Base-by-base conservation (phyloP, 177 flowering plant genomes). In the Vitis hybrid region DNA sequence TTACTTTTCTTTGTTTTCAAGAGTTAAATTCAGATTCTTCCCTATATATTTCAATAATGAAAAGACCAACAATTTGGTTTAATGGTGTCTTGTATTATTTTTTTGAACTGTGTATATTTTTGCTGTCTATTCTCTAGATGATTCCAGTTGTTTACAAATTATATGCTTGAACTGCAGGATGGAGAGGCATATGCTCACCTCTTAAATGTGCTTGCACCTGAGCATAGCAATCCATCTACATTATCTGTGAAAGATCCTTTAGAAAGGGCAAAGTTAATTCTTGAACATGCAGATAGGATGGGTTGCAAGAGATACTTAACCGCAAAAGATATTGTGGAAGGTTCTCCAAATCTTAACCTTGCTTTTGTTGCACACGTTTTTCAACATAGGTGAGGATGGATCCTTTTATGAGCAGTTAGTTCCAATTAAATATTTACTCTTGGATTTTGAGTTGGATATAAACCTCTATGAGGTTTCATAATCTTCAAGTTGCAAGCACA, bases 321-420 rank as follows among this genome's bases (percentile, higher is more conserved):
- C 18, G 87, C 97, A 22, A 90, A 86, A 80, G 98, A 94, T 68
- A 94, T 94, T 62, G 92, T 94, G 49, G 98, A 94, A 62, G 98
- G 97, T 59, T 92, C 95, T 63, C 97, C 97, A 59, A 94, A 94
- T 80, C 92, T 94, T 39, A 92, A 92, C 67, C 91, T 94, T 77
- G 97, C 97, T 66, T 94, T 94, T 83, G 97, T 92, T 65, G 98
- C 98, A 58, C 97, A 92, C 76, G 80, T 94, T 68, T 94, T 94
- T 76, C 98, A 92, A 85, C 95, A 88, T 66, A 89, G 98, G 98
- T 91, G 71, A 84, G 87, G 75, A 56, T 7, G 7, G 1, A 16
- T 19, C 3, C 48, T 70, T n/a, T 59, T 29, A 65, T 15, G 2
- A 18, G 13, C 1, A 26, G 48, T 53, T 7, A 48, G 7, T 65